These are phyloP conservation scores for Penicillium expansum DNA, from an alignment of 2,329 filamentous ascomycete genomes.

Conservation along the genomic window DNA sequence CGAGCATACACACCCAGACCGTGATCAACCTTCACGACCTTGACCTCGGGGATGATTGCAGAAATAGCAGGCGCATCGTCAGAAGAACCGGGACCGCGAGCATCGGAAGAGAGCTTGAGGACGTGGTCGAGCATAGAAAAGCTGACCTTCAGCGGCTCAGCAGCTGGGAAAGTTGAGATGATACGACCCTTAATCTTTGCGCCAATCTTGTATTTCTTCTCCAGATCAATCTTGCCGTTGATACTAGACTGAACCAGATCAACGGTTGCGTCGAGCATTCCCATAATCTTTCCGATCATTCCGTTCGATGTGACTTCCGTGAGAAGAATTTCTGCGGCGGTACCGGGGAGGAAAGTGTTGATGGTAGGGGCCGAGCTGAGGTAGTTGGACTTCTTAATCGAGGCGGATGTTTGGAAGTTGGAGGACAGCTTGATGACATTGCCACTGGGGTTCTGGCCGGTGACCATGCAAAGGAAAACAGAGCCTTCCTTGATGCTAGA, in stretches of 20 bases:
- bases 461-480: slow-evolving; percentile 79
- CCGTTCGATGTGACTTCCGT: slow-evolving; percentile 72
- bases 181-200: slow-evolving; percentile 82
- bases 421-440: slow-evolving; percentile 85
- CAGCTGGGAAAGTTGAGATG: slow-evolving; percentile 78
- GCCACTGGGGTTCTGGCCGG: slow-evolving; percentile 69
- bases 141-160: slow-evolving; percentile 78
- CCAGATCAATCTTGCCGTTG: slow-evolving; percentile 65
- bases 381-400: slow-evolving; percentile 61
- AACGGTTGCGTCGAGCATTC: slow-evolving; percentile 83
- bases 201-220: slow-evolving; percentile 76
- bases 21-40: slow-evolving; percentile 74
- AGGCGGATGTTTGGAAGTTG: slow-evolving; percentile 66
- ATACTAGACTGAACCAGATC: slow-evolving; percentile 87
- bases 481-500: slow-evolving; percentile 74
- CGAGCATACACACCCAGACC: slow-evolving; percentile 79
- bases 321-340: slow-evolving; percentile 80
- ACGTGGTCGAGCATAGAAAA: slow-evolving; percentile 88
- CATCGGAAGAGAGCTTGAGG: slow-evolving; percentile 54
- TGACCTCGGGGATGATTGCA: slow-evolving; percentile 72
- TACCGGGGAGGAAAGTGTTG: slow-evolving; percentile 86
- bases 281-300: slow-evolving; percentile 87
- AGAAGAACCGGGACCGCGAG: slow-evolving; percentile 38
- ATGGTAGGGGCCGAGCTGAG: slow-evolving; percentile 79
- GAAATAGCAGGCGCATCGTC: slow-evolving; percentile 55